Conservation (phyloP, 495 filamentous ascomycete genomes). For the Talaromyces thailandensis region DNA sequence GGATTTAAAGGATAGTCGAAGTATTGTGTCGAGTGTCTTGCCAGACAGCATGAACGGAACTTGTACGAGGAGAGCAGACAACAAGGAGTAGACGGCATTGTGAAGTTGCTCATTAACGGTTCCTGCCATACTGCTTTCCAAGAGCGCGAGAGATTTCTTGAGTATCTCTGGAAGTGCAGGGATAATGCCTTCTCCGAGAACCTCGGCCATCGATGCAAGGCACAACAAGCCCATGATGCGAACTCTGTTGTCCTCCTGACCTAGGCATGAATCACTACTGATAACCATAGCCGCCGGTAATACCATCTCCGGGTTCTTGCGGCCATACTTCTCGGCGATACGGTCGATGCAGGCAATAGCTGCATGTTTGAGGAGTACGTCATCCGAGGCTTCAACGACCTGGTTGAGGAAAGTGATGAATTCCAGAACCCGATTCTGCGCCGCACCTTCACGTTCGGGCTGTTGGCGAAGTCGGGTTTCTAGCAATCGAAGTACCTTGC, state of each 20-base stretch:
- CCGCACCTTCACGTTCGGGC: constrained; percentile 52
- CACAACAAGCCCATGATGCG: constrained; percentile 78
- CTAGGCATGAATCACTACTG: constrained; percentile 65
- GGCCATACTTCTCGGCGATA: constrained; percentile 86
- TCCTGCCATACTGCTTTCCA: constrained; percentile 50
- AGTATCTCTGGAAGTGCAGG: constrained; percentile 71
- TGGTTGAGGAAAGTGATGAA: constrained; percentile 69
- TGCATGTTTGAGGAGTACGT: constrained; percentile 66
- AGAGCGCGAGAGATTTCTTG: constrained; percentile 55
- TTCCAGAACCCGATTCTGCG: constrained; percentile 59
- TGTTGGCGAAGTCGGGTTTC: constrained; percentile 63
- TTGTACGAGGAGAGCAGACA: constrained; percentile 67
- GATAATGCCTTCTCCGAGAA: constrained; percentile 75
- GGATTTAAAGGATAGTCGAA: constrained; percentile 61
- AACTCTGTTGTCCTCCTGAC: constrained; percentile 59
- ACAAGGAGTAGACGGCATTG: constrained; percentile 70
- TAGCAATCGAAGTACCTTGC: constrained; percentile 71
- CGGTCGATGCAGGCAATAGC: constrained; percentile 82
- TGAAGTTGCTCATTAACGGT: constrained; percentile 54
- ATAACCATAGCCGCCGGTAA: constrained; percentile 59
- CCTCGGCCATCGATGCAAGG: constrained; percentile 77
- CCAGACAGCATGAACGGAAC: constrained; percentile 80
- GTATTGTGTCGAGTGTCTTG: constrained; percentile 56
- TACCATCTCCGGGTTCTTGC: constrained; percentile 64
- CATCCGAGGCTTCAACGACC: constrained; percentile 60